Base-by-base conservation (phyloP, 2,329 filamentous ascomycete genomes). In the Furcasterigmium furcatum region DNA sequence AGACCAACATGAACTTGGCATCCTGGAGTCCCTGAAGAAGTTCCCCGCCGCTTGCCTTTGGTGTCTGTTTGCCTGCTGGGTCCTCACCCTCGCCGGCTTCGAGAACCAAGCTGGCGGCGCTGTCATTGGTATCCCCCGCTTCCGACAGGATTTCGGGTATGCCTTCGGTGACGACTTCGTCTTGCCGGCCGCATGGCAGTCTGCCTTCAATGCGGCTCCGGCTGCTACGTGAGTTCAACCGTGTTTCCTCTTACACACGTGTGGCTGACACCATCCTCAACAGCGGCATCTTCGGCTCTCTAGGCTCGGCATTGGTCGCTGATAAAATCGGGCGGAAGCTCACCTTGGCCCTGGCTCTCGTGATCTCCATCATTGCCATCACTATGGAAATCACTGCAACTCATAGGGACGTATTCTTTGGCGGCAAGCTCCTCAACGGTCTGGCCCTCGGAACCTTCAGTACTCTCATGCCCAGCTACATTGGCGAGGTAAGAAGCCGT, bases 61-160 rank as follows among this genome's bases (percentile, higher is more conserved):
- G 67, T 65, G 57, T 30, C 32, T 68, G 21, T 72, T 62, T 46
- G 65, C 65, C 42, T 61, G 67, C 16, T 72, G 65, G 62, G 55
- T 59, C 14, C 56, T 68, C 5, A 45, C 72, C 10, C 61, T 71
- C 13, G 64, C 66, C 35, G 60, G 58, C 30, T 72, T 71, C 43
- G 68, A 72, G 49, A 69, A 67, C 46, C 65, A 70, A 46, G 68
- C 68, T 20, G 54, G 62, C 4, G 67, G 68, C 6, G 66, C 57
- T 40, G 63, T 71, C 18, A 62, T 72, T 38, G 62, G 67, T 19
- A 68, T 74, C 12, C 70, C 68, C 2, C 46, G 65, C 46, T 73
- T 73, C 50, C 61, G 69, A 40, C 60, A 73, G 46, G 68, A 73
- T 48, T 74, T 74, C 52, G 70, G 70, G 0, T 51, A 58, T 25